Conservation (phyloP, 1,139 yeast species). For the Ogataea hybrid region DNA sequence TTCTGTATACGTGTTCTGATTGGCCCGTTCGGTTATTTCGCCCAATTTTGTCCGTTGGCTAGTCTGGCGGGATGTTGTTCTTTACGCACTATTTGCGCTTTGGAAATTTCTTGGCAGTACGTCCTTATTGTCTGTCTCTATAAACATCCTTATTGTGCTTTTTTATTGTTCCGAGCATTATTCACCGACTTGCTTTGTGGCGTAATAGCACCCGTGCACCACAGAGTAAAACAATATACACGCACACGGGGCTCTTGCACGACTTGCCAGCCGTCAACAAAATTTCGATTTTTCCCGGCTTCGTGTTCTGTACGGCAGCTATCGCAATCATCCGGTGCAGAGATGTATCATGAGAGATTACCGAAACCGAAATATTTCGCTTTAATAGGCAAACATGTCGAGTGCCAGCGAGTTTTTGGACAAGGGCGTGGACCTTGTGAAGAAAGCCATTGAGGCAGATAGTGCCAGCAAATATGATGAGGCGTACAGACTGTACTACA, state of each 20-base stretch:
- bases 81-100: conserved; percentile 4
- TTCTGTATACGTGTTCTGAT: neutral
- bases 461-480: conserved; percentile 89
- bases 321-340: too few relatives aligned
- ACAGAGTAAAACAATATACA: too few relatives aligned
- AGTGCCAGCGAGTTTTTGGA: conserved; percentile 75
- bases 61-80: conserved; percentile 4
- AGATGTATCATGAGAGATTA: too few relatives aligned
- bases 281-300: neutral
- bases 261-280: neutral
- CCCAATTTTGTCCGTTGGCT: conserved; percentile 1
- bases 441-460: conserved; percentile 94
- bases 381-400: conserved; percentile 22
- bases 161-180: neutral
- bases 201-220: conserved; percentile 1
- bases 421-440: conserved; percentile 92
- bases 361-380: neutral
- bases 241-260: neutral
- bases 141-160: conserved; percentile 2
- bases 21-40: conserved; percentile 4
- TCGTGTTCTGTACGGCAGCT: too few relatives aligned
- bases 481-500: conserved; percentile 89
- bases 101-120: conserved; percentile 9
- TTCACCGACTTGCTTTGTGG: neutral
- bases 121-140: conserved; percentile 2